Evolutionary conservation across 1,284 basidiomycete genomes (phyloP), one percentile per base, ranked within the genome.

Genomic region (Pyrrhoderma lamaoense): DNA sequence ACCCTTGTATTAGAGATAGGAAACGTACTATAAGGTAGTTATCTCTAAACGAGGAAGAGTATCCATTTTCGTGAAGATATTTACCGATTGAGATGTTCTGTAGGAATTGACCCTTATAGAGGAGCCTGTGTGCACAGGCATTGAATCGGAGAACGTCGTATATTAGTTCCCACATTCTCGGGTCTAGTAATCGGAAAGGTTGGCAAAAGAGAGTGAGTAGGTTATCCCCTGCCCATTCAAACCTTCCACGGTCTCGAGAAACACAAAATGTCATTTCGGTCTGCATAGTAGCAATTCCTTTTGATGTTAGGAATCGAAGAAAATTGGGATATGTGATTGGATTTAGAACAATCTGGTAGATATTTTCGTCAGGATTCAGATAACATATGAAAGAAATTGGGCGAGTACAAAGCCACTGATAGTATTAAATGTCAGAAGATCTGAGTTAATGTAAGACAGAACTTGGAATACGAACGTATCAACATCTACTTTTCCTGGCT

Each of bases 111-210:
- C 8, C 57, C 39, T 22, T 60, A 58, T 34, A 66, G 55, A 3
- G 80, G 57, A 39, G 79, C 49, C 65, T 67, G 44, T 73, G 67
- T 0, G 84, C 75, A 60, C 79, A 84, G 2, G 80, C 75, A 60
- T 90, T 90, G 73, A 92, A 93, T 5, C 87, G 73, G 39, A 87
- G 59, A 3, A 91, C 76, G 59, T 93, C 89, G 62, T 85, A 89
- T 3, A 90, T 63, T 67, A 91, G 73, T 25, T 82, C 72, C 83
- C 86, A 91, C 72, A 89, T 80, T 3, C 70, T 61, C 0, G 80
- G 74, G 57, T 87, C 82, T 3, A 90, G 63, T 1, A 88, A 55
- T 36, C 84, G 77, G 38, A 64, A 67, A 1, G 72, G 67, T 60
- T 88, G 85, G 59, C 81, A 82, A 63, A 90, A 90, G 1, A 89